These are phyloP conservation scores for Aspergillus mulundensis DNA, from an alignment of 495 filamentous ascomycete genomes.

Conservation along the genomic window DNA sequence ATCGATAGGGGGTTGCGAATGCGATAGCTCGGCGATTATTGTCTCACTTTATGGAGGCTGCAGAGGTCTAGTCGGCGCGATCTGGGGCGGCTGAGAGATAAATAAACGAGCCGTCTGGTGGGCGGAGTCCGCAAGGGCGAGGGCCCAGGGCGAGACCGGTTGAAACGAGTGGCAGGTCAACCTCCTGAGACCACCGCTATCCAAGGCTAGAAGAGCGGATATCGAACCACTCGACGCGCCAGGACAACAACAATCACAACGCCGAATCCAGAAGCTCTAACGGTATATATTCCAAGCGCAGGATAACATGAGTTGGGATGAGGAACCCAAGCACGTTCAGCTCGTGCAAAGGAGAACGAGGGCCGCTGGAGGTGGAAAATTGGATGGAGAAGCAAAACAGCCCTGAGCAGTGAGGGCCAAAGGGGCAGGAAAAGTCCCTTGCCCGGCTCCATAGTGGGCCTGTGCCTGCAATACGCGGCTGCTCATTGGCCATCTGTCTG, in stretches of 20 bases:
- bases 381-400: slow-evolving; percentile 6
- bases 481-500: slow-evolving; percentile 5
- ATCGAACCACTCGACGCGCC: slow-evolving; percentile 3
- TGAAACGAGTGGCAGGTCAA: slow-evolving; percentile 5
- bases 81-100: background rate
- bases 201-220: background rate
- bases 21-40: background rate
- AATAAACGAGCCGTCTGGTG: background rate
- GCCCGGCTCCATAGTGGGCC: slow-evolving; percentile 2
- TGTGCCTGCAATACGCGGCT: background rate
- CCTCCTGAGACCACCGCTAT: background rate
- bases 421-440: slow-evolving; percentile 11
- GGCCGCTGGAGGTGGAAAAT: slow-evolving; percentile 11
- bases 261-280: background rate
- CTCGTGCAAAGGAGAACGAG: background rate
- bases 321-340: slow-evolving; percentile 4
- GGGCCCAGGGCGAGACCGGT: background rate
- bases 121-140: background rate
- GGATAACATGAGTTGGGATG: slow-evolving; percentile 3
- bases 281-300: background rate
- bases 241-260: background rate
- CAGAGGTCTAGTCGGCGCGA: background rate
- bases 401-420: background rate
- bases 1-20: background rate
- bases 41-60: background rate